Evolutionary conservation across 2,329 filamentous ascomycete species (phyloP).

Genomic region (Berkeleyomyces rouxiae): DNA sequence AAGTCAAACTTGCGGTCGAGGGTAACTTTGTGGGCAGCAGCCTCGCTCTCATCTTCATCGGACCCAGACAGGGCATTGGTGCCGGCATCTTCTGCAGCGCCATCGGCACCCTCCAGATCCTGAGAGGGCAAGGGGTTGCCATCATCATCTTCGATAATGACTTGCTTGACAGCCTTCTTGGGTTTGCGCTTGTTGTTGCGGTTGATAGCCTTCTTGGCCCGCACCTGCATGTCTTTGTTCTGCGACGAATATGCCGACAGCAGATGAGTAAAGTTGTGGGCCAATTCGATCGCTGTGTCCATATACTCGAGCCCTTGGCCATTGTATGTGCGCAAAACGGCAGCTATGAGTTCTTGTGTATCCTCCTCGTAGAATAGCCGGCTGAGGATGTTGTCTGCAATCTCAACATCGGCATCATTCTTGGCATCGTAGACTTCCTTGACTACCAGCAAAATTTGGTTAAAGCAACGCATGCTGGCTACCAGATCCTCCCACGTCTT

Average conservation of each 20-base stretch:
- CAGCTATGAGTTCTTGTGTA: slow-evolving; percentile 73
- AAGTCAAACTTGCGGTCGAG: slow-evolving; percentile 93
- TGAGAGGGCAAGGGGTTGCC: slow-evolving; percentile 2
- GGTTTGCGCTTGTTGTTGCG: slow-evolving; percentile 51
- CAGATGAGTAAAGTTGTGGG: slow-evolving; percentile 82
- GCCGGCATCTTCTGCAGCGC: slow-evolving; percentile 18
- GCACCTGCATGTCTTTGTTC: slow-evolving; percentile 83
- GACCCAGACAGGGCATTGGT: slow-evolving; percentile 22
- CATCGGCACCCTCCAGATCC: neutral
- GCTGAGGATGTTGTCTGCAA: slow-evolving; percentile 90
- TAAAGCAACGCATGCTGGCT: slow-evolving; percentile 84
- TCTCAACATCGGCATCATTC: slow-evolving; percentile 88
- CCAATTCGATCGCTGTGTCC: slow-evolving; percentile 77
- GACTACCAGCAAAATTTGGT: slow-evolving; percentile 79
- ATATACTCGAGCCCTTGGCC: slow-evolving; percentile 89
- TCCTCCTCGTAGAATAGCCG: slow-evolving; percentile 97
- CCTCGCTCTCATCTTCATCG: slow-evolving; percentile 44
- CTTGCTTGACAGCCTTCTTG: slow-evolving; percentile 20
- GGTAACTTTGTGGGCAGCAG: slow-evolving; percentile 50
- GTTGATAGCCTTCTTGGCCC: slow-evolving; percentile 57
- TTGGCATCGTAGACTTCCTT: slow-evolving; percentile 78
- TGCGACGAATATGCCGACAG: slow-evolving; percentile 88
- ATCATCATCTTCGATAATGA: slow-evolving; percentile 8
- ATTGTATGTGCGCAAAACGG: slow-evolving; percentile 72
- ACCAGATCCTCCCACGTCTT: slow-evolving; percentile 81